Evolutionary conservation across 2,329 filamentous ascomycete species (phyloP).

Genomic region (Hypoxylon sp.): DNA sequence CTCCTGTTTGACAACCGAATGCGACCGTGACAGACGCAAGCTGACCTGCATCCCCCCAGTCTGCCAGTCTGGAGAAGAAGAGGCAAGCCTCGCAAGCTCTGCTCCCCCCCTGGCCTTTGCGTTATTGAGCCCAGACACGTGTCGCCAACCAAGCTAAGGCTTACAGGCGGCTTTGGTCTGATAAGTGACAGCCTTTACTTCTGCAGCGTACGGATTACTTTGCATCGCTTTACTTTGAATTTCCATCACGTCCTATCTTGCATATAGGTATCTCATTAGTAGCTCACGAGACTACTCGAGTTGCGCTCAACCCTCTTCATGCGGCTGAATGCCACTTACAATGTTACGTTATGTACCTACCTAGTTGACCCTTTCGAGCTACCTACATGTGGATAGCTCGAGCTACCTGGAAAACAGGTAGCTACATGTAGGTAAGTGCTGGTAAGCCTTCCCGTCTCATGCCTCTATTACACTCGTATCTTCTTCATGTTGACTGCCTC

Average conservation of each 20-base stretch:
- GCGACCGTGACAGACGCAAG: constrained; percentile 32
- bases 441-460: constrained; percentile 10
- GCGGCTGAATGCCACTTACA: constrained; percentile 21
- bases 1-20: constrained; percentile 28
- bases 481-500: constrained; percentile 6
- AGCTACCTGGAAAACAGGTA: too few species aligned
- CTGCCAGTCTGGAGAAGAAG: constrained; percentile 21
- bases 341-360: not conserved
- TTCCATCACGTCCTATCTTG: constrained; percentile 13
- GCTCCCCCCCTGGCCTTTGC: not conserved
- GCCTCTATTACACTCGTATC: constrained; percentile 18
- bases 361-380: too few species aligned
- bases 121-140: constrained; percentile 24
- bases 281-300: constrained; percentile 11
- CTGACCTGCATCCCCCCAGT: constrained; percentile 29
- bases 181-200: too few species aligned
- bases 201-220: constrained; percentile 20
- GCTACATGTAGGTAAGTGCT: not conserved
- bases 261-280: not conserved
- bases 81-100: too few species aligned
- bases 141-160: constrained; percentile 23
- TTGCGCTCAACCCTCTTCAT: not conserved
- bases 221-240: constrained; percentile 22
- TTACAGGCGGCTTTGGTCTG: constrained; percentile 13
- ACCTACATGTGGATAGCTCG: too few species aligned